Evolutionary conservation across 2,329 filamentous ascomycete species (phyloP), one percentile per base, ranked within the genome.

Genomic region (Chrysosporium keratinophilum): DNA sequence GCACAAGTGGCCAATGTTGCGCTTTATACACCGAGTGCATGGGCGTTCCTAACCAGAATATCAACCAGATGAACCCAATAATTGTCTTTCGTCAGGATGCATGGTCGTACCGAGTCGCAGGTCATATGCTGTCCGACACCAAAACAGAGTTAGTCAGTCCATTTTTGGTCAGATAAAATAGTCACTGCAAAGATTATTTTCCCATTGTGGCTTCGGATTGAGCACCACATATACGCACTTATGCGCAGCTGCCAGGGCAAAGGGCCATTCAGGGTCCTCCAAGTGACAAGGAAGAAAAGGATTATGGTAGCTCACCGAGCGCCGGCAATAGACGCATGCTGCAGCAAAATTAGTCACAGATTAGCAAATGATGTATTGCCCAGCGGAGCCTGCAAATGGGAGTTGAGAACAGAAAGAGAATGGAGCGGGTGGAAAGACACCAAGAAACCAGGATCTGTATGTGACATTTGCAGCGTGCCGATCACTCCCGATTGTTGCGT

Each of bases 1-100:
- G 72, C 93, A 98, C 61, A 98, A 79, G 72, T 98, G 93, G 64
- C 91, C 93, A 70, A 98, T 98, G 74, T 95, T 95, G 67, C 93
- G 85, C 75, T 97, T 98, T 73, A 97, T 88, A 77, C 93, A 98
- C 74, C 93, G 82, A 65, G 88, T 91, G 79, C 93, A 98, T 65
- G 93, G 93, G 69, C 93, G 85, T 76, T 95, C 88, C 88, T 94
- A 71, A 31, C 50, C 47, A 43, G 48, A 31, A 47, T 48, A 54
- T 54, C 51, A 54, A 49, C 41, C 45, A 51, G 19, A 64, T 35
- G 51, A 49, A 49, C 51, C 35, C 60, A 62, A 62, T 61, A 63
- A 62, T 59, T 64, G 67, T 71, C 60, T 39, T 39, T 49, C 44
- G 44, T 54, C 44, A 49, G 71, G 69, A 53, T 48, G 55, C 52